Evolutionary conservation across 805 yeast species (phyloP).

Genomic region (Candida xiaguanensis): DNA sequence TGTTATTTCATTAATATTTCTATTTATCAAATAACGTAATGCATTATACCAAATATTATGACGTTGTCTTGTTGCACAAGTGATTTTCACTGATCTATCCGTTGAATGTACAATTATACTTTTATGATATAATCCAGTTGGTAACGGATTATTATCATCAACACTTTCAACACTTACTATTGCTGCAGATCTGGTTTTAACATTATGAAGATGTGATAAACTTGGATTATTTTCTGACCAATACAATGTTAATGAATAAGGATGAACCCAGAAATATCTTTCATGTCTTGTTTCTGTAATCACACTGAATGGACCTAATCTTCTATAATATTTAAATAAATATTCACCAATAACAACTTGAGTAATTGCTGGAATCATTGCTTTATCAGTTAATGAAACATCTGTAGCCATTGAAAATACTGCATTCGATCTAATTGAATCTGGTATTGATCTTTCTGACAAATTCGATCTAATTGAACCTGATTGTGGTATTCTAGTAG

Average conservation of each 20-base stretch:
- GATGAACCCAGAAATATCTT: conserved; percentile 95
- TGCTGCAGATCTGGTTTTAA: conserved; percentile 74
- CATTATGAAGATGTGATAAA: conserved; percentile 59
- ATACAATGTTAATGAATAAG: conserved; percentile 83
- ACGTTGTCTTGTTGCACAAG: conserved; percentile 83
- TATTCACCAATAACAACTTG: conserved; percentile 94
- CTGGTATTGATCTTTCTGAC: conserved; percentile 27
- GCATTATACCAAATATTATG: conserved; percentile 93
- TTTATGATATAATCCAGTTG: conserved; percentile 84
- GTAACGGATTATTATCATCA: conserved; percentile 80
- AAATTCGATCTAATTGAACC: conserved; percentile 26
- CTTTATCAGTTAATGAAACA: conserved; percentile 62
- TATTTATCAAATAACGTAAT: conserved; percentile 65
- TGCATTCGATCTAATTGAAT: conserved; percentile 31
- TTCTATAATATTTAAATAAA: conserved; percentile 78
- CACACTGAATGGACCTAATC: conserved; percentile 68
- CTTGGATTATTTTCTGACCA: conserved; percentile 87
- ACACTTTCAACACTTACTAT: conserved; percentile 76
- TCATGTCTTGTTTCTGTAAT: conserved; percentile 82
- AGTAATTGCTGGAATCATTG: conserved; percentile 80
- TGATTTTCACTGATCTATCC: conserved; percentile 64
- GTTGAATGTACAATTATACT: conserved; percentile 73
- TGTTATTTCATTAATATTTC: conserved; percentile 56
- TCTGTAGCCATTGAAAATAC: conserved; percentile 51
- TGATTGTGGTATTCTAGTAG: conserved; percentile 12